These are phyloP conservation scores for Zygnema cylindricum DNA, from an alignment of 139 green algal genomes.

Conservation along the genomic window DNA sequence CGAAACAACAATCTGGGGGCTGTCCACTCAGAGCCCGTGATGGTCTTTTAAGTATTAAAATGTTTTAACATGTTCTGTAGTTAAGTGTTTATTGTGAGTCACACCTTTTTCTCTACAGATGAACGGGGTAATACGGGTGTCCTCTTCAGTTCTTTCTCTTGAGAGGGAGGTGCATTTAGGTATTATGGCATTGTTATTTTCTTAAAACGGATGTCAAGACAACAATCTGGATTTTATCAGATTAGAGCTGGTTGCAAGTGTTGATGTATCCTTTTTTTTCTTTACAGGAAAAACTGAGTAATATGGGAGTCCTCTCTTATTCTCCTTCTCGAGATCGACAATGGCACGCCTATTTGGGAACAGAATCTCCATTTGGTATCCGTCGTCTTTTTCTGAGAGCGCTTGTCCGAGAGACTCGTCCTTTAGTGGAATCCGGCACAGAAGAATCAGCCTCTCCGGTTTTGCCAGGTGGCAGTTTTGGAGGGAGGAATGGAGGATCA, in stretches of 20 bases:
- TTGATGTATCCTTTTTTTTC: not conserved
- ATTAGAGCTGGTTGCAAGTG: not conserved
- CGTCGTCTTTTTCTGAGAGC: slow-evolving; percentile 82
- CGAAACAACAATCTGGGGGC: too few relatives aligned
- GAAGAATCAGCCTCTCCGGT: not conserved
- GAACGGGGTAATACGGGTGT: too few relatives aligned
- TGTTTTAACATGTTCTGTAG: too few relatives aligned
- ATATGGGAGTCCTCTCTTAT: slow-evolving; percentile 27
- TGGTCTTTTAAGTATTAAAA: too few relatives aligned
- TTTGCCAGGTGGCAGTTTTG: not conserved
- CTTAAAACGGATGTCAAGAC: too few relatives aligned
- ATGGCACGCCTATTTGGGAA: slow-evolving; percentile 84
- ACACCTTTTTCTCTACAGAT: too few relatives aligned
- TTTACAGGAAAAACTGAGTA: slow-evolving; percentile 51
- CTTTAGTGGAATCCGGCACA: not conserved
- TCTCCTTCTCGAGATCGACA: slow-evolving; percentile 85
- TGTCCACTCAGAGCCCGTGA: too few relatives aligned
- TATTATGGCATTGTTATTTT: too few relatives aligned
- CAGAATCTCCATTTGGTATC: slow-evolving; percentile 68
- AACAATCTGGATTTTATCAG: too few relatives aligned
- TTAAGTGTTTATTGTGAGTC: too few relatives aligned
- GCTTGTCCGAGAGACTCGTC: slow-evolving; percentile 37
- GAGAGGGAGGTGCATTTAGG: too few relatives aligned
- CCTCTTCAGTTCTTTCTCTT: too few relatives aligned
- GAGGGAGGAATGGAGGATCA: not conserved